Evolutionary conservation across 164 flowering plant genomes (phyloP).

Genomic region (Dillenia suffruticosa): DNA sequence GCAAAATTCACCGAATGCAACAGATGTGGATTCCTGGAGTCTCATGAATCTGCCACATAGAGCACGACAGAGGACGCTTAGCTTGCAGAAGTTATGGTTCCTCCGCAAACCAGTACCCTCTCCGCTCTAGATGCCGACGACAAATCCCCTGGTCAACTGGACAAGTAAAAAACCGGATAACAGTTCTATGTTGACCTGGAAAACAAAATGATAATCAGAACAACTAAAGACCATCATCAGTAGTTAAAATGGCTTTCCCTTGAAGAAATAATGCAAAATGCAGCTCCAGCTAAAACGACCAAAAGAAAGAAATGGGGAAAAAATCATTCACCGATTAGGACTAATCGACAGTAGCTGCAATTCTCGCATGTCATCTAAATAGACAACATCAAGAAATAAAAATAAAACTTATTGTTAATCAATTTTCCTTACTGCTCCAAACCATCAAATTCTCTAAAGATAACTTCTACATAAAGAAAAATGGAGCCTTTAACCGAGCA

Average conservation of each 20-base stretch:
- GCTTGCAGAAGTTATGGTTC: conserved; percentile 37
- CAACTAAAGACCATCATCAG: not conserved
- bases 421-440: too few relatives aligned
- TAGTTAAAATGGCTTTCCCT: not conserved
- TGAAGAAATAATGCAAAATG: not conserved
- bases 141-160: not conserved
- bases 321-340: not conserved
- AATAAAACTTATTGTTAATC: too few relatives aligned
- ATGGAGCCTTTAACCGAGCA: not conserved
- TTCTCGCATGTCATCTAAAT: not conserved
- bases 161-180: not conserved
- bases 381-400: not conserved
- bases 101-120: conserved; percentile 45
- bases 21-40: not conserved
- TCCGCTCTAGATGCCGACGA: conserved; percentile 12
- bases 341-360: not conserved
- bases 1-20: not conserved
- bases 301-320: not conserved
- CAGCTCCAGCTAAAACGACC: not conserved
- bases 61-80: conserved; percentile 36
- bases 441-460: not conserved
- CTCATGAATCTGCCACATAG: not conserved
- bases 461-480: not conserved
- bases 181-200: conserved; percentile 21
- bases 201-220: conserved; percentile 1